Percentiles rank a stretch among this genome's conserved stretches.
These are phyloP conservation scores for Colletotrichum kahawae DNA, from an alignment of 2,329 filamentous ascomycete genomes.

Conservation along the genomic window DNA sequence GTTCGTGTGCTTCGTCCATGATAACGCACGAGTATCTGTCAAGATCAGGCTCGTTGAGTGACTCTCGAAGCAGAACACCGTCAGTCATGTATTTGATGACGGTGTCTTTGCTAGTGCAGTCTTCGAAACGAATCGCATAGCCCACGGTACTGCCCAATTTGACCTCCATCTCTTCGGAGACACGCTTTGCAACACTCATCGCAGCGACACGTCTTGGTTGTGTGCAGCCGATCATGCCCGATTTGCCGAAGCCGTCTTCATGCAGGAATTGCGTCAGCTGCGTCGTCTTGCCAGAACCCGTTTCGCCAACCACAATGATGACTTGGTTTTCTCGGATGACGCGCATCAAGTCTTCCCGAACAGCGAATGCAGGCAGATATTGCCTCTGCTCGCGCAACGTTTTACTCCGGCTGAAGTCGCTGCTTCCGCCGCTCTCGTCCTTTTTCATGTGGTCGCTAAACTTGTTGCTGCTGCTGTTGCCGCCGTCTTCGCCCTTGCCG, in stretches of 20 bases:
- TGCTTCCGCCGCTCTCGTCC: constrained; percentile 79
- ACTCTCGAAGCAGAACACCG: constrained; percentile 91
- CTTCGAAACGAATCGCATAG: constrained; percentile 97
- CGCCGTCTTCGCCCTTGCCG: constrained; percentile 37
- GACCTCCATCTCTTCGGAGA: constrained; percentile 98
- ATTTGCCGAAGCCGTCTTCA: constrained; percentile 90
- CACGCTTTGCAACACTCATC: constrained; percentile 98
- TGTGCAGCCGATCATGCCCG: constrained; percentile 93
- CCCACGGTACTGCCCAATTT: constrained; percentile 86
- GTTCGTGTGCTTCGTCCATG: constrained; percentile 99
- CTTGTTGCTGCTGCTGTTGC: constrained; percentile 59
- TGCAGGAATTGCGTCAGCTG: constrained; percentile 95
- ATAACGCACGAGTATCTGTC: constrained; percentile 98
- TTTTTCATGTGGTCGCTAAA: constrained; percentile 92
- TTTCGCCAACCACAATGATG: constrained; percentile 95
- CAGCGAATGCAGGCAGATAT: constrained; percentile 93
- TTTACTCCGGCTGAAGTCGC: constrained; percentile 92
- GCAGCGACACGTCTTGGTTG: constrained; percentile 95
- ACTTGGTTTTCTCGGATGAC: constrained; percentile 98
- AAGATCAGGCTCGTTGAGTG: constrained; percentile 87
- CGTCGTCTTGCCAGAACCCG: constrained; percentile 96
- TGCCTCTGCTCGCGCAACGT: constrained; percentile 89
- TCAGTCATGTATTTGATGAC: constrained; percentile 99
- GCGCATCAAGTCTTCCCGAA: constrained; percentile 87
- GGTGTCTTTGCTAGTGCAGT: constrained; percentile 95